phyloP scores from a whole-genome alignment of 129 eudicot genomes.

The Lonicera japonica region DNA sequence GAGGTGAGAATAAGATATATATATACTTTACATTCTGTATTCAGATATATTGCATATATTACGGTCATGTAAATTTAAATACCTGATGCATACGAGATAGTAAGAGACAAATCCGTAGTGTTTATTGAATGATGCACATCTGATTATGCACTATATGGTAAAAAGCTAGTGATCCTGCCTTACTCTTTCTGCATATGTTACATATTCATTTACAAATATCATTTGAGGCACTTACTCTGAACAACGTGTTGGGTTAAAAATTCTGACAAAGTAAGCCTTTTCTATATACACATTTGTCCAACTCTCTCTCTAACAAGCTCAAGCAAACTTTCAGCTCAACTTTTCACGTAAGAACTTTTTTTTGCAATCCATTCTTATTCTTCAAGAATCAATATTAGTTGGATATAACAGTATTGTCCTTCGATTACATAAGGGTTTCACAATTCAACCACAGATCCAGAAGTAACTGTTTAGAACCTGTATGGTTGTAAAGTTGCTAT shows the following conservation, averaged over 20 bases:
- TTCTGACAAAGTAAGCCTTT: neutral
- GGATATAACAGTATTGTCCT: too few relatives aligned
- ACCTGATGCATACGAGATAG: neutral
- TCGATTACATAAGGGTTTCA: too few relatives aligned
- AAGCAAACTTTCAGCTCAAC: too few relatives aligned
- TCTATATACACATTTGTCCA: neutral
- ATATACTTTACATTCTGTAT: neutral
- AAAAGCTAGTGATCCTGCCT: too few relatives aligned
- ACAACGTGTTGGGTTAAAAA: neutral
- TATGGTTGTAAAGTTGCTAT: too few relatives aligned
- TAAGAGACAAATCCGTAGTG: neutral
- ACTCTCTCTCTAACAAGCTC: neutral
- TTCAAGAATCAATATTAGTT: neutral
- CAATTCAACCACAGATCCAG: neutral
- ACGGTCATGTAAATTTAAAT: too few relatives aligned
- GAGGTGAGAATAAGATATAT: slow-evolving; percentile 43
- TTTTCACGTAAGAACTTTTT: neutral
- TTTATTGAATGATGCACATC: neutral
- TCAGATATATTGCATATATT: neutral
- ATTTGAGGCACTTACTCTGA: too few relatives aligned
- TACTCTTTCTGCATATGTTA: too few relatives aligned
- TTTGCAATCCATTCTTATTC: neutral
- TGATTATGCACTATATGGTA: neutral
- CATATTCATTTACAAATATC: too few relatives aligned
- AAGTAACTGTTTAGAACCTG: neutral